A percentile compares a stretch with the other conserved stretches of the same genome.
Conservation (phyloP, 192 early-diverging fungal genomes). For the Coemansia sp. region DNA sequence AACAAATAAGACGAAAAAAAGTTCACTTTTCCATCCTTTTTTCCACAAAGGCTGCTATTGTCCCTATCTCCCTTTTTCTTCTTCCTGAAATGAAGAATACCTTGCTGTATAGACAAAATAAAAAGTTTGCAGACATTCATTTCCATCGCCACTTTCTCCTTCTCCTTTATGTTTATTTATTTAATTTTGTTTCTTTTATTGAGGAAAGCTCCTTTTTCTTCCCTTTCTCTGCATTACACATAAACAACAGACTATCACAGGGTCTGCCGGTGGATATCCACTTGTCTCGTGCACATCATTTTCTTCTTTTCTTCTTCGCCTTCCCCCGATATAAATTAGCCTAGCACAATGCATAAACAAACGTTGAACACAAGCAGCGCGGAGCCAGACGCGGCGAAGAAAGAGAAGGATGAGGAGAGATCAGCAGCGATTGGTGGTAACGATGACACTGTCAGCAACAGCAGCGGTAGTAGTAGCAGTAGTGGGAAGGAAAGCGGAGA, state of each 20-base stretch:
- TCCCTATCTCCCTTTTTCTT: not conserved
- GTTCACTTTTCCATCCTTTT: not conserved
- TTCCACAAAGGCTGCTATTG: not conserved
- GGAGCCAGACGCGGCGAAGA: too few species aligned
- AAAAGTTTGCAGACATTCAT: too few species aligned
- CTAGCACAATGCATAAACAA: not conserved
- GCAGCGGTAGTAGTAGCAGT: not conserved
- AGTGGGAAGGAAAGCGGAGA: slow-evolving; percentile 5
- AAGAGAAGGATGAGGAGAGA: not conserved
- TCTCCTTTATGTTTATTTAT: too few species aligned
- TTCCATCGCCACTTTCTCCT: too few species aligned
- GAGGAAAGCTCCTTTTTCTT: too few species aligned
- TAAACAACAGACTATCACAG: not conserved
- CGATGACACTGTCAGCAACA: not conserved
- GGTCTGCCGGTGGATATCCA: not conserved
- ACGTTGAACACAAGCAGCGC: not conserved
- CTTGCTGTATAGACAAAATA: not conserved
- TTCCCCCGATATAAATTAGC: not conserved
- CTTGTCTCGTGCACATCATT: not conserved
- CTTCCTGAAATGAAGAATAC: not conserved
- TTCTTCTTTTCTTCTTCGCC: not conserved
- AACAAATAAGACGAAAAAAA: too few species aligned
- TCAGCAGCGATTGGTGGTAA: not conserved
- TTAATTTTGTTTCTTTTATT: too few species aligned
- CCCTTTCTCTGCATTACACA: not conserved